These are phyloP conservation scores for Chytriomyces sp. DNA, from an alignment of 192 early-diverging fungal species.

Conservation along the genomic window DNA sequence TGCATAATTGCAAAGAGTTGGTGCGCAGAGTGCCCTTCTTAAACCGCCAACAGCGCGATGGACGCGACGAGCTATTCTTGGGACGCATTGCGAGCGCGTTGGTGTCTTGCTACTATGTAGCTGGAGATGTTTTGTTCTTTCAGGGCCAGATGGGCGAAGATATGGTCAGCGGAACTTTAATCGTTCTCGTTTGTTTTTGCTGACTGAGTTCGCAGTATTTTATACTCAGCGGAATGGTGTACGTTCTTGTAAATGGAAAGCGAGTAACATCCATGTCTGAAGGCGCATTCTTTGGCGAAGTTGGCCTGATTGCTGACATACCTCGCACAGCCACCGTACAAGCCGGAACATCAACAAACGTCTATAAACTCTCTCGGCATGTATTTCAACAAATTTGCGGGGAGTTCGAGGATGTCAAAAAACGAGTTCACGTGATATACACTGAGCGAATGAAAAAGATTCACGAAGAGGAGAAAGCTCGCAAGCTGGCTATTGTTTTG, in stretches of 20 bases:
- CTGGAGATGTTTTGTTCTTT: conserved; percentile 19
- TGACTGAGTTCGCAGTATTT: conserved; percentile 12
- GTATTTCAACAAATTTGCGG: conserved; percentile 23
- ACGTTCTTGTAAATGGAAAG: conserved; percentile 31
- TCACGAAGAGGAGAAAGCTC: conserved; percentile 35
- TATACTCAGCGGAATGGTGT: conserved; percentile 16
- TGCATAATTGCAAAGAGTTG: conserved; percentile 29
- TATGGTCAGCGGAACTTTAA: conserved; percentile 16
- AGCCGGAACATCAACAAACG: conserved; percentile 1
- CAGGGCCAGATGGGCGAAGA: conserved; percentile 30
- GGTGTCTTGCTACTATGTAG: conserved; percentile 28
- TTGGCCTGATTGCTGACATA: conserved; percentile 27
- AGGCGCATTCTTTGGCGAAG: conserved; percentile 18
- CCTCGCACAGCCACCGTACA: conserved; percentile 32
- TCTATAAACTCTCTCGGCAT: conserved; percentile 18
- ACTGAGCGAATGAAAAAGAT: conserved; percentile 45
- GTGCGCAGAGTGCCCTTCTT: conserved; percentile 34
- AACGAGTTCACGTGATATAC: conserved; percentile 35
- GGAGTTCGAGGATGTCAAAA: conserved; percentile 36
- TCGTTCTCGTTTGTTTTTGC: background rate
- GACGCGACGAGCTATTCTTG: conserved; percentile 27
- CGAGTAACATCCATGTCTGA: conserved; percentile 5
- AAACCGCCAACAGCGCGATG: conserved; percentile 28
- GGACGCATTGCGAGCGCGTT: conserved; percentile 31
- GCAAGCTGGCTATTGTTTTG: conserved; percentile 7